A percentile compares a stretch with the other conserved stretches of the same genome.
Conservation (phyloP, 768 basidiomycete species). For the Podaxis carcinomalis region DNA sequence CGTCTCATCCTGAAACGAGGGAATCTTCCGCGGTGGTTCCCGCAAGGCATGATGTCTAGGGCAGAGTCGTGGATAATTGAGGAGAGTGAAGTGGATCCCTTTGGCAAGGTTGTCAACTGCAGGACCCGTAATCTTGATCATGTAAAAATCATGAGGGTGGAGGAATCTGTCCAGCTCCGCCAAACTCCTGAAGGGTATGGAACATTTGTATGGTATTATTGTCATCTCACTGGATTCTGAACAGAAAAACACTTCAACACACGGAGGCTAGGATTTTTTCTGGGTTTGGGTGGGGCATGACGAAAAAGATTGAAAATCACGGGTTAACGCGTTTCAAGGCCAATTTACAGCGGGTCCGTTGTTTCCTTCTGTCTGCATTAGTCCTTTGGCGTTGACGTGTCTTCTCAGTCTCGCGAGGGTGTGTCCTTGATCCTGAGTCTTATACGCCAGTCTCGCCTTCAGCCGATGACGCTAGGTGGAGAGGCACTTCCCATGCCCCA, state of each 20-base stretch:
- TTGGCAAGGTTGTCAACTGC: conserved; percentile 71
- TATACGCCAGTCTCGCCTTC: conserved; percentile 73
- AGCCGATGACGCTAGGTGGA: conserved; percentile 47
- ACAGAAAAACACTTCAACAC: conserved; percentile 75
- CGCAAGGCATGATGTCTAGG: conserved; percentile 73
- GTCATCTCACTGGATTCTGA: not conserved
- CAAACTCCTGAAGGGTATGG: conserved; percentile 69
- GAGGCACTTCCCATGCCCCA: conserved; percentile 19
- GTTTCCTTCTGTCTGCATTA: not conserved
- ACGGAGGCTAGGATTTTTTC: conserved; percentile 89
- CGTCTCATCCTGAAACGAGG: conserved; percentile 92
- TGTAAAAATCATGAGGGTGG: conserved; percentile 90
- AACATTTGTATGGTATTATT: not conserved
- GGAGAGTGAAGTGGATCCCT: conserved; percentile 89
- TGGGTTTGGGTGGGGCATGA: conserved; percentile 86
- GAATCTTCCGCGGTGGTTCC: conserved; percentile 89
- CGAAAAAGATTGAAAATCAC: conserved; percentile 82
- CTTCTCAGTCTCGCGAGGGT: conserved; percentile 74
- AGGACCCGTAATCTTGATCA: conserved; percentile 89
- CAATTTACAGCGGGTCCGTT: conserved; percentile 75
- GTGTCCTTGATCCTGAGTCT: conserved; percentile 77
- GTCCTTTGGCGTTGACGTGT: conserved; percentile 2
- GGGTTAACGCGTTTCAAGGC: conserved; percentile 82
- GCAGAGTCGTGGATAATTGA: conserved; percentile 95
- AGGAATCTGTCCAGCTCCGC: conserved; percentile 73